A percentile compares a stretch with the other conserved stretches of the same genome.
Evolutionary conservation across 1,284 basidiomycete species (phyloP).

Genomic region (Thecaphora thlaspeos): DNA sequence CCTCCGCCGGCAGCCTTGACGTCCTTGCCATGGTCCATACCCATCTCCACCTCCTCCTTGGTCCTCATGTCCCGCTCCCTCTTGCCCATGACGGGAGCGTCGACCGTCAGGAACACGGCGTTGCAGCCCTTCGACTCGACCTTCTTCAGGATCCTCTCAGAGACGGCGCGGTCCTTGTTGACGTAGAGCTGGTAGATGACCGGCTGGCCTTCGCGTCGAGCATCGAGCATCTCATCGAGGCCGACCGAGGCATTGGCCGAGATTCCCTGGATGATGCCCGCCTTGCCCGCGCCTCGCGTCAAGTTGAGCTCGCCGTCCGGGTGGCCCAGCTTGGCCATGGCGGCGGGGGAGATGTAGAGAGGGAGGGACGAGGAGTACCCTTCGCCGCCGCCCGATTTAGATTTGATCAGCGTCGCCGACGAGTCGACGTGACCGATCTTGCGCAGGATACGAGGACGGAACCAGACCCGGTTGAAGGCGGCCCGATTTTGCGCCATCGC

Average conservation of each 20-base stretch:
- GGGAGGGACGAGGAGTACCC: constrained; percentile 26
- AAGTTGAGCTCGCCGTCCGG: constrained; percentile 90
- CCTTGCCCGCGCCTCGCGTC: constrained; percentile 70
- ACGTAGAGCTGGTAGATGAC: constrained; percentile 70
- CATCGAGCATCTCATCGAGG: constrained; percentile 68
- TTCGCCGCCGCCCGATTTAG: constrained; percentile 7
- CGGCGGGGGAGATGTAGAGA: constrained; percentile 76
- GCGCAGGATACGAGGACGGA: constrained; percentile 85
- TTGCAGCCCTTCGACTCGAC: constrained; percentile 70
- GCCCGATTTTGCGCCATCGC: constrained; percentile 68
- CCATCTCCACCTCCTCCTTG: constrained; percentile 58
- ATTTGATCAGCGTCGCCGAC: constrained; percentile 19
- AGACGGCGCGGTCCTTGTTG: constrained; percentile 69
- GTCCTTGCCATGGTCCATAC: constrained; percentile 33
- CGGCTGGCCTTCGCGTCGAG: constrained; percentile 64
- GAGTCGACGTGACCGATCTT: constrained; percentile 82
- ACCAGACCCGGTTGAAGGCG: constrained; percentile 89
- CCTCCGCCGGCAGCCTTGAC: constrained; percentile 44
- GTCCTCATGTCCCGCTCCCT: constrained; percentile 71
- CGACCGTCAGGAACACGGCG: constrained; percentile 86
- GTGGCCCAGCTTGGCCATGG: constrained; percentile 85
- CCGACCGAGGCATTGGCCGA: constrained; percentile 83
- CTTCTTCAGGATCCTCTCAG: constrained; percentile 71
- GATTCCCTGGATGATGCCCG: constrained; percentile 79
- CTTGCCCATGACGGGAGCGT: constrained; percentile 81